Evolutionary conservation across 768 basidiomycete species (phyloP), one percentile per base, ranked within the genome.

Genomic region (Agaricus subrufescens): DNA sequence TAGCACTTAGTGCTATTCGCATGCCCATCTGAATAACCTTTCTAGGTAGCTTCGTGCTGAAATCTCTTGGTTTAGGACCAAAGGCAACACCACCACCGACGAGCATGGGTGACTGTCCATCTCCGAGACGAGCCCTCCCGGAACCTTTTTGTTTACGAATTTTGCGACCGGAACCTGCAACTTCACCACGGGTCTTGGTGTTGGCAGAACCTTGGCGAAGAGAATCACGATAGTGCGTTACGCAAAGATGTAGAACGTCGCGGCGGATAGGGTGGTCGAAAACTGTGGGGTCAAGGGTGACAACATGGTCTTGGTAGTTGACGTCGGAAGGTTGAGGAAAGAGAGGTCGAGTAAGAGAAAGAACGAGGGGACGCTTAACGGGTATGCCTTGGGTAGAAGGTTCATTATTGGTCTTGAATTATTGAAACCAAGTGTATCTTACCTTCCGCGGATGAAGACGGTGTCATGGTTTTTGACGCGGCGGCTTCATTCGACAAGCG

Each of bases 21-120:
- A 98, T 86, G 9, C 95, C 96, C 85, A 98, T 89, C 63, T 91
- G 78, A 42, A 93, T 80, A 61, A 97, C 89, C 72, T 98, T 98
- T 60, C 91, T 82, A n/a, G 91, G 90, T 38, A 99, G 80, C 60
- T 91, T 88, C 19, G 93, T 94, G 63, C 89, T 85, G 70, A 95
- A 98, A 68, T 97, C 91, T 48, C 94, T 83, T 2, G 94, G 91
- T 66, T 91, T 88, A 0, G 93, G 92, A 30, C 94, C 94, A 58
- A 94, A 94, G 5, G 92, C 92, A 40, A 89, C 82, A 62, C 96
- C 97, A 71, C 97, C 97, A 34, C 96, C 96, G 31, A 86, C 79
- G 53, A 87, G 81, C 80, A 93, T 91, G 1, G 92, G 93, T 68
- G 84, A 89, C 63, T 92, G 90, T 1, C 77, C 84, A 63, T 94